These are phyloP conservation scores for Plasmodium relictum DNA, from an alignment of 169 alveolate species.

Conservation along the genomic window DNA sequence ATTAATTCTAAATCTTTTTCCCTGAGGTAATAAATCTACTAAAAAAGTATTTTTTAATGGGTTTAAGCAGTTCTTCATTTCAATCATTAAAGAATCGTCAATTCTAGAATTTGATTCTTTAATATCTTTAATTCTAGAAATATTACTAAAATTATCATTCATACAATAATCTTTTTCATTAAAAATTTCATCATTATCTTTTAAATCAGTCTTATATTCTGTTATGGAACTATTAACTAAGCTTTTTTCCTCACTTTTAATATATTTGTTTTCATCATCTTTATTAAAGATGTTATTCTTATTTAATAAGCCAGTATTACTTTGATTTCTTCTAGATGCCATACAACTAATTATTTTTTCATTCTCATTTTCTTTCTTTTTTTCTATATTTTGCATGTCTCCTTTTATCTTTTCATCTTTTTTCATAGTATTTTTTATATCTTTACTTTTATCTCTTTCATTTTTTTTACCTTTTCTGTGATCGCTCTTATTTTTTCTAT, in stretches of 20 bases:
- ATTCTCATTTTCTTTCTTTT: background rate
- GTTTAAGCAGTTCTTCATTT: constrained; percentile 69
- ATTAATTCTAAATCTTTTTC: constrained; percentile 72
- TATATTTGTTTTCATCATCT: background rate
- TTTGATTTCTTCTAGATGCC: background rate
- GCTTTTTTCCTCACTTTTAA: constrained; percentile 4
- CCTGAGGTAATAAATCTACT: constrained; percentile 75
- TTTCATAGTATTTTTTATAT: background rate
- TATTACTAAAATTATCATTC: background rate
- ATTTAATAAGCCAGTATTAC: background rate
- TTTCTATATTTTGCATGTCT: background rate
- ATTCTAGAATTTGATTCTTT: constrained; percentile 21
- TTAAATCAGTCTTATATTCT: constrained; percentile 6
- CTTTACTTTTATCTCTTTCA: background rate
- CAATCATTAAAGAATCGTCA: constrained; percentile 59
- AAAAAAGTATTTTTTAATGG: constrained; percentile 73
- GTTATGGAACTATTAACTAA: background rate
- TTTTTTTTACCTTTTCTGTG: background rate
- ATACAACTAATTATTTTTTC: no score
- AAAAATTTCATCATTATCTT: background rate
- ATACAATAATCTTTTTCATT: background rate
- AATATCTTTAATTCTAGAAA: constrained; percentile 15
- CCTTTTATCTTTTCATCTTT: constrained; percentile 1
- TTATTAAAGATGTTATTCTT: background rate
- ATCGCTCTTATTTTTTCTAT: no score